Base-by-base conservation (phyloP, 2,329 filamentous ascomycete species). In the Neofusicoccum ribis region DNA sequence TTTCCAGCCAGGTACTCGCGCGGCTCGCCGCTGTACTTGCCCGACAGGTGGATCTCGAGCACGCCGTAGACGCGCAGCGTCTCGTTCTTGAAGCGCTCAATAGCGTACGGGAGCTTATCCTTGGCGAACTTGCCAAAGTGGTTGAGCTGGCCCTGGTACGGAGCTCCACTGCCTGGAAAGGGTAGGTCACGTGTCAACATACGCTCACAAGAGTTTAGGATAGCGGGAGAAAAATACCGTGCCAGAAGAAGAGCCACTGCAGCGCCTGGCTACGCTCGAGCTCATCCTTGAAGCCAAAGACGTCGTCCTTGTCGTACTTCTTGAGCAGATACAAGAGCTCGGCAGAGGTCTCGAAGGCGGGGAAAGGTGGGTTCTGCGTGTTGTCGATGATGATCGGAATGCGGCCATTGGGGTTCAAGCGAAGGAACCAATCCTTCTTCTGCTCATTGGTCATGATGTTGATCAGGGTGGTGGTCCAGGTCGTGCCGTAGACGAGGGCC, bases 171-270 rank as follows among this genome's bases (percentile, higher is more conserved):
- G 34, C 68, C 56, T 60, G 27, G 5, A 31, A 31, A 7, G 27
- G 27, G 27, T 31, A 5, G 27, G 27, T 31, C 6, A 31, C 27
- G 27, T 31, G 27, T 31, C 5, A 31, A 31, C 5, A 5, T 31
- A 31, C 1, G 27, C 27, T 31, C 5, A 31, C 5, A 23, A 14
- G 17, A 43, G 11, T 36, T 63, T 71, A 71, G 56, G 37, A 39
- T 39, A 6, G 7, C 11, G 27, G 3, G 7, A 5, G 4, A 31
- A 72, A 74, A 5, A 77, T 60, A 60, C 56, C 79, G 64, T 85
- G 82, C 82, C 82, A 85, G 75, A 85, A 86, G 73, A 85, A 84
- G 1, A 83, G 74, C 83, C 83, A 85, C 69, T 86, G 84, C 46
- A 84, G 66, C 34, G 72, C 75, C 69, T 85, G 74, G 67, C 75